Percentiles rank a stretch among this genome's conserved stretches.
phyloP scores from a whole-genome alignment of 495 filamentous ascomycete species.

The Pseudomonodictys pantanalensis region DNA sequence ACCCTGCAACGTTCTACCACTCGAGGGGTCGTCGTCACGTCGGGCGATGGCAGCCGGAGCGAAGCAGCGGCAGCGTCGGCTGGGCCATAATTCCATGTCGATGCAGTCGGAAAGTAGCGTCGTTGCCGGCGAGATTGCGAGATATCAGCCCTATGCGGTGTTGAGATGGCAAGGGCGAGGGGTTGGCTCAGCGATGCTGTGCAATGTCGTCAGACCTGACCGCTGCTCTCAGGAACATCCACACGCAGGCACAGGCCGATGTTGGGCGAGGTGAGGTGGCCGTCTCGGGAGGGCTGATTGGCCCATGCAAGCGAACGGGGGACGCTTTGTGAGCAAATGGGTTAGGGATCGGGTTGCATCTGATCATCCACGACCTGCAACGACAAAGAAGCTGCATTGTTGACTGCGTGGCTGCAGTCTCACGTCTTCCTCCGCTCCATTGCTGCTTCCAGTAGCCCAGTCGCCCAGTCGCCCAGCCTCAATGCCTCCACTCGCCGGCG shows the following conservation, averaged over 20 bases:
- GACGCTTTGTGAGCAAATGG: not conserved
- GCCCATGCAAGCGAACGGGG: not conserved
- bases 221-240: constrained; percentile 19
- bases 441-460: not conserved
- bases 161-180: not conserved
- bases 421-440: not conserved
- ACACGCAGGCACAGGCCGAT: constrained; percentile 21
- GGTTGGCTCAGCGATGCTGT: not conserved
- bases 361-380: not conserved
- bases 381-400: constrained; percentile 1
- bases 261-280: not conserved
- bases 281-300: not conserved
- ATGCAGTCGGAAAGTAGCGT: not conserved
- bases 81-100: not conserved
- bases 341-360: too few relatives aligned
- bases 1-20: not conserved
- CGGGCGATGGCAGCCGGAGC: not conserved
- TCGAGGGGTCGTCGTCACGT: not conserved
- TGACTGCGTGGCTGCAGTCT: not conserved
- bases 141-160: not conserved
- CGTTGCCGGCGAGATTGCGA: not conserved
- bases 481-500: constrained; percentile 2
- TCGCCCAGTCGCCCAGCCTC: too few relatives aligned
- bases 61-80: constrained; percentile 8
- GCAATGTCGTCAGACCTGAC: constrained; percentile 1